Evolutionary conservation across 495 filamentous ascomycete genomes (phyloP), one percentile per base, ranked within the genome.

Genomic region (Trichoderma reesei): DNA sequence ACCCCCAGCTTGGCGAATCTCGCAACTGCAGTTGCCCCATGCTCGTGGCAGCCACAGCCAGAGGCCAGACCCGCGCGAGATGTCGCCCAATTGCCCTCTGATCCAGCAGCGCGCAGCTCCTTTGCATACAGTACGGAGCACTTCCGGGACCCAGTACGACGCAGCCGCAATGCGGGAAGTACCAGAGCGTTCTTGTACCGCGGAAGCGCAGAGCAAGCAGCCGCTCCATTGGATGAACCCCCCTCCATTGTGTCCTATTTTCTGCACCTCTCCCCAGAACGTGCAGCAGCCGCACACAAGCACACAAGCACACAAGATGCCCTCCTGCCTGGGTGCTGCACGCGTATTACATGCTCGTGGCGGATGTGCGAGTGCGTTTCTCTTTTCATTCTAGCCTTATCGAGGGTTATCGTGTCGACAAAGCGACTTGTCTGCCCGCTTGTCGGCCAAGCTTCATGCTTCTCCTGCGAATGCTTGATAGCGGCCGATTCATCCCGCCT

Each of bases 231-330:
- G 44, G 16, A 18, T 34, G 11, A 26, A 26, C 26, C 20, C 51
- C 51, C 42, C 51, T 56, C 51, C 16, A 56, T 56, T n/a, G 51
- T 56, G 51, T 56, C 33, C 51, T 56, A 56, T 56, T 56, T 39
- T 31, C 14, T 56, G 51, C 51, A 14, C 51, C 13, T 56, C 51
- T 56, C 51, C 26, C 26, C 51, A 10, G 11, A 26, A 56, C 51
- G 51, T 31, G 51, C 51, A 56, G 51, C 31, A 18, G 51, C 51
- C 16, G 51, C 51, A 56, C 14, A 14, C 18, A 26, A 26, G 46
- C 46, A 26, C 46, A 54, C 46, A 54, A 18, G 46, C 46, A 31
- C 46, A 54, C 46, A 56, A 34, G 51, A 56, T 56, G 20, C 51
- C 26, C 26, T 20, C 44, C 44, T 48, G 41, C 5, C 16, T 44